Base-by-base conservation (phyloP, 2,329 filamentous ascomycete genomes). In the Cryphonectria parasitica region DNA sequence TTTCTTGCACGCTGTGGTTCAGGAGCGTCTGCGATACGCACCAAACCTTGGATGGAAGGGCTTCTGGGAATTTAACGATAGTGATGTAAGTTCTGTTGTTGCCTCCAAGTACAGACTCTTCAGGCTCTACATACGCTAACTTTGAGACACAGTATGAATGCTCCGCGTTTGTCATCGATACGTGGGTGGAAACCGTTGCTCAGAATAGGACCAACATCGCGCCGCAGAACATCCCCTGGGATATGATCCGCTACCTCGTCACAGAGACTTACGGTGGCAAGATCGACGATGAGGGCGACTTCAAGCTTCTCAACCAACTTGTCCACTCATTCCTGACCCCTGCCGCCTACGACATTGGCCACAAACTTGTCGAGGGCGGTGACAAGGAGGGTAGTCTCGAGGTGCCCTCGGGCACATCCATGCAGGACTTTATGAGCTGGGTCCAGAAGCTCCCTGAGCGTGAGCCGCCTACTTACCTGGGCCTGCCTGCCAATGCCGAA, bases 41-140 rank as follows among this genome's bases (percentile, higher is more conserved):
- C 97, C 96, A 0, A 95, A 88, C 70, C 85, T 99, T 69, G 96
- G 96, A 72, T 99, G 96, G 96, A 98, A 97, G 84, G 94, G 94
- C 68, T 97, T 98, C 87, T 99, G 97, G 96, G 97, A 99, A 82
- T 99, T 99, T 82, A 99, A 99, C 79, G 97, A 99, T 81, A 97
- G 95, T 76, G 96, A 99, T 82, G 93, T 97, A 89, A 92, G 93
- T 90, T 75, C 69, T 39, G 2, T 0, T 7, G n/a, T 19, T n/a
- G 52, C 43, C 25, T 54, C 34, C 6, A 34, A 34, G 34, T 34
- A 19, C 52, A 72, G 17, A 41, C 11, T 28, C 22, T 10, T 39
- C 11, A 13, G 8, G 22, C n/a, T 64, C 31, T 62, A 31, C 43
- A 22, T 41, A 62, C 54, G 25, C 74, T 77, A 72, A 78, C 73